Evolutionary conservation across 208 protist species (phyloP), one percentile per base, ranked within the genome.

Genomic region (Vickermania spadyakhi): DNA sequence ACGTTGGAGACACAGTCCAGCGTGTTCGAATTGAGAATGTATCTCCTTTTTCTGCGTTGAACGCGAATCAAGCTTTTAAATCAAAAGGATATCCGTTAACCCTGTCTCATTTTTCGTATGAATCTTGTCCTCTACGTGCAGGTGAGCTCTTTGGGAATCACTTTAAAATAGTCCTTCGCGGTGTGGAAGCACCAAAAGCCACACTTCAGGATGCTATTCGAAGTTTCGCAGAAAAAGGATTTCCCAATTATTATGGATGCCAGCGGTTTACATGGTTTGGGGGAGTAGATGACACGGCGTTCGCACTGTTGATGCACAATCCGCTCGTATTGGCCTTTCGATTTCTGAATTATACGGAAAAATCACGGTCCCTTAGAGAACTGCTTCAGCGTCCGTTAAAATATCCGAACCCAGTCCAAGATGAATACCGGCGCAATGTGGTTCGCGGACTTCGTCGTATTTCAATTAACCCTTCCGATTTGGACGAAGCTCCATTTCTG

Each of bases 251-350:
- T 65, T 94, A 91, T 65, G 87, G 87, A 21, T 91, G 81, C 52
- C 87, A 94, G 73, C 78, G 87, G 11, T 94, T 94, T 51, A 89
- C 84, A 7, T 94, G 87, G 84, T 94, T 94, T 76, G 87, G 65
- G 31, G 83, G 87, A 2, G 50, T 52, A 49, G 64, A 89, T 27
- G 87, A 94, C 57, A 77, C 84, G 2, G 83, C 78, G 5, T 89
- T 90, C 28, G 83, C 87, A 7, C 63, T 94, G 59, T 67, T 94
- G 54, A 73, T 81, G 23, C 81, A 91, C 60, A 88, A 94, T 65
- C 89, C 77, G 76, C 69, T 94, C n/a, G 79, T 68, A 22, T 94
- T 94, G 59, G 81, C 87, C 1, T 91, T 91, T 62, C 79, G 84
- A 26, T 91, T 94, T 62, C 75, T 94, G 28, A 88, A 89, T 52